phyloP scores from a whole-genome alignment of 2,329 filamentous ascomycete species.

The Cryphonectria radicalis region DNA sequence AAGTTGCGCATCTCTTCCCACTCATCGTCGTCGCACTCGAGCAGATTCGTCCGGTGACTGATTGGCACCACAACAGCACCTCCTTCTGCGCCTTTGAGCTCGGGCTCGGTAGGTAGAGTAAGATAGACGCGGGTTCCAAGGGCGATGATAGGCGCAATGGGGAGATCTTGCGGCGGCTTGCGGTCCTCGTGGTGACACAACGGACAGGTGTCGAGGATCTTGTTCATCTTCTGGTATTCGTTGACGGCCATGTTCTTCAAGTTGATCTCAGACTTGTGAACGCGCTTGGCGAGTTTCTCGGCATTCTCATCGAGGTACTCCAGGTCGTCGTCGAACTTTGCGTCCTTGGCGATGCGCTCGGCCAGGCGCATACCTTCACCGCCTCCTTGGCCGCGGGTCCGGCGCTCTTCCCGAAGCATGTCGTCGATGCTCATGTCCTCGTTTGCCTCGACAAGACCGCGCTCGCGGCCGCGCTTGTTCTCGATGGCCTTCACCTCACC shows the following conservation, averaged over 20 bases:
- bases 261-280: conserved; percentile 86
- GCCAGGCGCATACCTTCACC: conserved; percentile 84
- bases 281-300: conserved; percentile 80
- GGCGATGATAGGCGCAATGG: conserved; percentile 82
- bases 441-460: conserved; percentile 85
- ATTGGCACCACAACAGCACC: conserved; percentile 89
- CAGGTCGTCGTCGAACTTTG: conserved; percentile 86
- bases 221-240: conserved; percentile 89
- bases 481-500: conserved; percentile 77
- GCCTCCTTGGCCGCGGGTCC: conserved; percentile 76
- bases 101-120: conserved; percentile 87
- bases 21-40: conserved; percentile 97
- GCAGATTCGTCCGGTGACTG: conserved; percentile 82
- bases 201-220: conserved; percentile 82
- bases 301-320: conserved; percentile 99
- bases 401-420: conserved; percentile 93
- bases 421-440: conserved; percentile 96
- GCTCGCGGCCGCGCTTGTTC: conserved; percentile 81
- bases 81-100: conserved; percentile 71
- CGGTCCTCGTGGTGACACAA: conserved; percentile 90
- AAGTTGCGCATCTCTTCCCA: conserved; percentile 99
- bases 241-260: conserved; percentile 85
- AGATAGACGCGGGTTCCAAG: conserved; percentile 85
- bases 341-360: conserved; percentile 92
- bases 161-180: conserved; percentile 65